Base-by-base conservation (phyloP, 306 rosid species). In the Medicago ruthenica region DNA sequence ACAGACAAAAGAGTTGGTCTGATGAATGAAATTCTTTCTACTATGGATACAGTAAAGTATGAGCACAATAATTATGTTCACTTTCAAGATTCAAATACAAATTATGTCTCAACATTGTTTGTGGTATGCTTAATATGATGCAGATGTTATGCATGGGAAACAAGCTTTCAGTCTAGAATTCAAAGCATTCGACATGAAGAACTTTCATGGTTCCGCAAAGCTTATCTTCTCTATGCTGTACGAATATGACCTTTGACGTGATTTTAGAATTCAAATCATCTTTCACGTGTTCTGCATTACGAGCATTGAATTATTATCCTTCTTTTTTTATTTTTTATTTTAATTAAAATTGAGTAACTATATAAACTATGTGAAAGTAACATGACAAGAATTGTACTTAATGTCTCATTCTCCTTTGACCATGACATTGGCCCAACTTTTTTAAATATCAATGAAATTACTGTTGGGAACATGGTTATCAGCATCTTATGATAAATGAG, bases 61-160 rank as follows among this genome's bases (percentile, higher is more conserved):
- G 91, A 47, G 61, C 70, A 39, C 13, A 36, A 81, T 47, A 21
- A 70, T 9, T 51, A 27, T 36, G 18, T 6, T 37, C 10, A 48
- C 36, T 76, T 34, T 10, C 8, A 24, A 27, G 18, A 21, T 76
- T 71, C 47, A 2, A 31, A 12, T 80, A n/a, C 17, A 24, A 45
- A 44, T 62, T 60, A 58, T 20, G 42, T 61, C 15, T 54, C 81
- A 50, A 74, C 59, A 47, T 10, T 47, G 2, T 68, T 67, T 81
- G 9, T 80, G 61, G 14, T 66, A 58, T 66, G 74, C 79, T 81
- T 78, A 68, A 83, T 48, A 73, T 80, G 42, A 85, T 83, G 68
- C 89, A 91, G 98, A 86, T 89, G 96, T 82, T 93, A 89, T 81
- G 92, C 98, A 54, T 93, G 97, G 98, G 96, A 91, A 81, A 81